Base-by-base conservation (phyloP, 2,329 filamentous ascomycete genomes). In the Parascedosporium putredinis region DNA sequence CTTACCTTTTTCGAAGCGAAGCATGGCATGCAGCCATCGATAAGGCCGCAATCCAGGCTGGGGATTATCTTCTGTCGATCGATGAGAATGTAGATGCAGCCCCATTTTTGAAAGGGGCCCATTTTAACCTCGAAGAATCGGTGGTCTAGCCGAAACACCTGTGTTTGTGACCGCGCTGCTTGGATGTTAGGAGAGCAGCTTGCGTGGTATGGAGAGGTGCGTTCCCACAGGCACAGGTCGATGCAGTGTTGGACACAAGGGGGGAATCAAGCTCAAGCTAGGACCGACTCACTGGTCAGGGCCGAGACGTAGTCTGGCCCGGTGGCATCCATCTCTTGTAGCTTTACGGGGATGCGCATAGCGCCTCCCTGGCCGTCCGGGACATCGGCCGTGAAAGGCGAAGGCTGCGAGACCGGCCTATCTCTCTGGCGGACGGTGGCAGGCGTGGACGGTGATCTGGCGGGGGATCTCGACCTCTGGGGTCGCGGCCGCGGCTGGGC, bases 1-100 rank as follows among this genome's bases (percentile, higher is more conserved):
- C 55, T 23, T 48, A 63, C 71, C 64, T 75, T 78, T 55, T 78
- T 78, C 23, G 57, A 63, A 9, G 59, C 51, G 48, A 77, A 79
- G 0, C 57, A 51, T 0, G 68, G 69, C 27, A 56, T 51, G 3
- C 55, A 51, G 5, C 60, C 59, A 5, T 53, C 44, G 1, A 57
- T 52, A 10, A 61, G 56, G 22, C 70, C 70, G 45, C 65, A 67
- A 16, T 65, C 67, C 59, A 52, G 46, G 9, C 56, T 51, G 5
- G 58, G 60, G 42, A 62, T 67, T 23, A 52, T 47, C 4, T 55
- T 52, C 10, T 54, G 52, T 29, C 40, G 47, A 36, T 51, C 53
- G 1, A 55, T 40, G 6, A 66, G 38, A 3, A 47, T 53, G 50
- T 62, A 67, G 16, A 51, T 40, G 22, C 54, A 56, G 2, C 57